Evolutionary conservation across 176 grass and related monocot genomes (phyloP), one percentile per base, ranked within the genome.

Genomic region (Avena eriantha): DNA sequence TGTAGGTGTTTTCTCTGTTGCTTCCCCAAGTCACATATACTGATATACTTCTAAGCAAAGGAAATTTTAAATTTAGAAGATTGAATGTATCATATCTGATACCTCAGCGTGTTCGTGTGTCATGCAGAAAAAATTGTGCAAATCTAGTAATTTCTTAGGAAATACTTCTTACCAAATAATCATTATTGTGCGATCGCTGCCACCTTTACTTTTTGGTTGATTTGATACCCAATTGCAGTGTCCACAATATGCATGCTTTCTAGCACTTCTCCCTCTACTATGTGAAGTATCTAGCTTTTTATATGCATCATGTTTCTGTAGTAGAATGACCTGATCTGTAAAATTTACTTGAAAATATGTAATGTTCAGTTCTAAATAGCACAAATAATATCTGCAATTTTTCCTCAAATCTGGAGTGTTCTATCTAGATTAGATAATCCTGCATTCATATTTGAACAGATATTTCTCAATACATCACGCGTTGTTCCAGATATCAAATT

Each of bases 11-110:
- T n/a, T 68, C 69, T 78, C 64, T 86, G 54, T 77, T 84, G 81
- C 84, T 87, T 87, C 53, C 29, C 48, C 50, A 81, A 85, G 85
- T 80, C 81, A 84, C 66, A 69, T 75, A 59, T 76, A 55, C 85
- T 74, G 74, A 60, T 75, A 59, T 76, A 55, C 85, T 84, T 81
- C 69, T 80, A 87, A 83, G 67, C 73, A 81, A 90, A 90, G 89
- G 19, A 59, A 80, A 58, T 67, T 57, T 66, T 90, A 16, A 86
- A 80, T 59, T 80, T 63, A 53, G 8, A 64, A 55, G 15, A 17
- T 66, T 9, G 14, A 14, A 15, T 56, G 12, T 59, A 35, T 49
- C 54, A 80, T 64, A 80, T 81, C 79, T 35, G 47, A 67, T 64
- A 66, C 80, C 57, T 75, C 75, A 75, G 67, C 4, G 15, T 90